A percentile compares a stretch with the other conserved stretches of the same genome.
phyloP scores from a whole-genome alignment of 129 eudicot species.

The Helichrysum umbraculigerum region DNA sequence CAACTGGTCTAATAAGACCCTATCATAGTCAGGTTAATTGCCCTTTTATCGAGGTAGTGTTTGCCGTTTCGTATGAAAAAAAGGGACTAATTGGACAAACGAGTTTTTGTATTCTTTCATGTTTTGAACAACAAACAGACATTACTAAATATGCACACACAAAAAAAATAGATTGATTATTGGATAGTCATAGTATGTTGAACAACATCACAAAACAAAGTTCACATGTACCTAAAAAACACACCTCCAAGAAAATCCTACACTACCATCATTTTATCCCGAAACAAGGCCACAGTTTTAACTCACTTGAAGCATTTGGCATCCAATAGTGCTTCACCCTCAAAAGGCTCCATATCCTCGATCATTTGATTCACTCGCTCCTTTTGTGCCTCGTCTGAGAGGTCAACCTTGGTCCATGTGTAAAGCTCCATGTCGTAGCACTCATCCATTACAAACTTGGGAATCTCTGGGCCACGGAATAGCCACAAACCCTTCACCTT shows the following conservation, averaged over 20 bases:
- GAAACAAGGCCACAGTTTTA: neutral
- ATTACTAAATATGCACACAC: slow-evolving; percentile 6
- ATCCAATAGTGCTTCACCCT: slow-evolving; percentile 73
- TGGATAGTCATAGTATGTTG: neutral
- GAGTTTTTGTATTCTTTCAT: neutral
- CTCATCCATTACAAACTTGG: slow-evolving; percentile 73
- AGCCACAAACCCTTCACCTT: slow-evolving; percentile 90
- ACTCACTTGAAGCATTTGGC: slow-evolving; percentile 78
- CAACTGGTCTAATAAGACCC: too few relatives aligned
- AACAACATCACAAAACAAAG: neutral
- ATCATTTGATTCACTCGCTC: slow-evolving; percentile 74
- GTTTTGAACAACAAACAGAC: neutral
- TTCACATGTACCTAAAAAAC: slow-evolving; percentile 22
- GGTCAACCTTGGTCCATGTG: slow-evolving; percentile 75
- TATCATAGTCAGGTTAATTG: too few relatives aligned
- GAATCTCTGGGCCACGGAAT: slow-evolving; percentile 77
- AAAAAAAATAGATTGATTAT: neutral
- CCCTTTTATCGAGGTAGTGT: too few relatives aligned
- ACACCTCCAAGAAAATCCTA: slow-evolving; percentile 16
- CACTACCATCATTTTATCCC: neutral
- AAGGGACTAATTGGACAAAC: neutral
- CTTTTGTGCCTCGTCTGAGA: slow-evolving; percentile 70
- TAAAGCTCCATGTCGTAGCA: slow-evolving; percentile 83
- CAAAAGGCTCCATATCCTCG: slow-evolving; percentile 71
- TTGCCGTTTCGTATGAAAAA: too few relatives aligned